These are phyloP conservation scores for Cucumis hystrix DNA, from an alignment of 306 rosid species.

Conservation along the genomic window DNA sequence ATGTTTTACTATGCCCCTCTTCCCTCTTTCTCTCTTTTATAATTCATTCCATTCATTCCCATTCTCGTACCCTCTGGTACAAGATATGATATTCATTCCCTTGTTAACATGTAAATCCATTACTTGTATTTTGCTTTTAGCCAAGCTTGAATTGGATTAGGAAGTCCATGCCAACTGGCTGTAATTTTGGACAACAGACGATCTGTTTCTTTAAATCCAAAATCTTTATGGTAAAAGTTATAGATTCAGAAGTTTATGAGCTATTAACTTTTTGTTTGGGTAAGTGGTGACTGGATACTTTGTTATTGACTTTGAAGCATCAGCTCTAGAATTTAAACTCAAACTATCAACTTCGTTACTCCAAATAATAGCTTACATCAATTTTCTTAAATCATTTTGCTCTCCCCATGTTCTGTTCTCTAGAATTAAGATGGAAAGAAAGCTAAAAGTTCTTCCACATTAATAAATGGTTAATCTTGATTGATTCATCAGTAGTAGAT, in stretches of 20 bases:
- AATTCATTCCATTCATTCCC: slow-evolving; percentile 15
- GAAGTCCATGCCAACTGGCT: slow-evolving; percentile 4
- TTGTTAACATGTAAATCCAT: slow-evolving; percentile 7
- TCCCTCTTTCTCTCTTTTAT: background rate
- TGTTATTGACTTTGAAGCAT: background rate
- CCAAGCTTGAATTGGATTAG: background rate
- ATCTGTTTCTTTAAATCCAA: background rate
- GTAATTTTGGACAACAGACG: slow-evolving; percentile 6
- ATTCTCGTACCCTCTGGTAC: slow-evolving; percentile 5
- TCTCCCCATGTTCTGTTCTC: background rate
- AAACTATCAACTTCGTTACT: background rate
- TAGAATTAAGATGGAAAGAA: background rate
- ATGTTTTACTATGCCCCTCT: background rate
- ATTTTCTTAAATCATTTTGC: background rate
- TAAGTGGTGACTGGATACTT: background rate
- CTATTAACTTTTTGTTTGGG: background rate
- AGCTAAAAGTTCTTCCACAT: background rate
- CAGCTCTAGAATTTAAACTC: background rate
- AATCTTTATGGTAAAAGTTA: background rate
- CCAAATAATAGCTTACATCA: background rate
- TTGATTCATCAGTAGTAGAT: background rate
- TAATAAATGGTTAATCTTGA: background rate
- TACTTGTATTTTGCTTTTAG: slow-evolving; percentile 9
- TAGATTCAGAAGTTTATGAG: slow-evolving; percentile 1
- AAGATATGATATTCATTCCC: slow-evolving; percentile 6